These are phyloP conservation scores for Euphorbia pulcherrima DNA, from an alignment of 345 rosid species.

Conservation along the genomic window DNA sequence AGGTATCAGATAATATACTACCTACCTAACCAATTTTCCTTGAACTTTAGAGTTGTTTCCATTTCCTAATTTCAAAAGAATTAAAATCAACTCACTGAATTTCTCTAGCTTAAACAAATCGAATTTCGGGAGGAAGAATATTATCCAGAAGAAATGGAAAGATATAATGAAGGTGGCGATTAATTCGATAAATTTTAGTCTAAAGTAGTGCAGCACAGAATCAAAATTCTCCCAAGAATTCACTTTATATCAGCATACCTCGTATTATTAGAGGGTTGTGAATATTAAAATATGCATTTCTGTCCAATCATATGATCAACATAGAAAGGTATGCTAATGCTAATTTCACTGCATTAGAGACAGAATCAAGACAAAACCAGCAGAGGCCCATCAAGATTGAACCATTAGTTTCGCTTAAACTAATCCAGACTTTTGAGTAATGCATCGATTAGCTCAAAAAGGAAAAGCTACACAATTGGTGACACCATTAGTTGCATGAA, in stretches of 20 bases:
- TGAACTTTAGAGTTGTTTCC: not conserved
- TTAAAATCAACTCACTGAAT: not conserved
- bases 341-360: slow-evolving; percentile 7
- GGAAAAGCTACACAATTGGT: slow-evolving; percentile 1
- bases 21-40: not conserved
- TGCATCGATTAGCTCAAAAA: not conserved
- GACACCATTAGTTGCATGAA: not conserved
- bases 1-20: too few relatives aligned
- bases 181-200: not conserved
- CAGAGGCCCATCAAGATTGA: slow-evolving; percentile 6
- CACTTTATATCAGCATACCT: slow-evolving; percentile 11
- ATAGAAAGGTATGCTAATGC: slow-evolving; percentile 4
- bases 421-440: slow-evolving; percentile 9
- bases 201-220: slow-evolving; percentile 13
- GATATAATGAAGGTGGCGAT: not conserved
- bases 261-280: slow-evolving; percentile 4
- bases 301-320: slow-evolving; percentile 23
- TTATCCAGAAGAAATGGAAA: not conserved
- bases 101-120: not conserved
- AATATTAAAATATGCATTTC: not conserved
- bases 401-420: slow-evolving; percentile 5
- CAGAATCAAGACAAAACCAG: slow-evolving; percentile 8
- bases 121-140: not conserved
- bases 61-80: not conserved
- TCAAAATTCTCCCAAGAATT: not conserved